Percentiles rank a stretch among this genome's conserved stretches.
Evolutionary conservation across 2,329 filamentous ascomycete genomes (phyloP).

Genomic region (Cladosporium oxysporum): DNA sequence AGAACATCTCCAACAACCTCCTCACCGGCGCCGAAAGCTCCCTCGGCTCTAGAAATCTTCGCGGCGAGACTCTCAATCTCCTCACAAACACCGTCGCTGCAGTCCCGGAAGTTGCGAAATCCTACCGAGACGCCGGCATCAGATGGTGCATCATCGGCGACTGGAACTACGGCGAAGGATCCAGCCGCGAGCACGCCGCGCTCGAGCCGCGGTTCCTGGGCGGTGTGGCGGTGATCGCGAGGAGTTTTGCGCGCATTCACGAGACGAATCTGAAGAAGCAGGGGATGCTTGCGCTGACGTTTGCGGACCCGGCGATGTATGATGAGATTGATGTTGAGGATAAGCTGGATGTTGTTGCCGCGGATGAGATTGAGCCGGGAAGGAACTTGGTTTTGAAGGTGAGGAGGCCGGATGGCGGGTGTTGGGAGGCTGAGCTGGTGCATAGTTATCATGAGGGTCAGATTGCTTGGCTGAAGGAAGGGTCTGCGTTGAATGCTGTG

Average conservation of each 20-base stretch:
- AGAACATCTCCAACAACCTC: conserved; percentile 99
- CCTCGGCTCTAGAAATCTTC: conserved; percentile 89
- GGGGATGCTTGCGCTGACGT: conserved; percentile 98
- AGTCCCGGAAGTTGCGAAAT: conserved; percentile 89
- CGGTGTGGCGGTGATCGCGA: conserved; percentile 92
- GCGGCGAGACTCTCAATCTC: conserved; percentile 96
- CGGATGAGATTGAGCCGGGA: conserved; percentile 78
- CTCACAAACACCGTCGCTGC: conserved; percentile 79
- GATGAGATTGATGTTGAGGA: conserved; percentile 93
- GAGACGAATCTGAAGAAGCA: conserved; percentile 99
- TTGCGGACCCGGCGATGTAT: conserved; percentile 91
- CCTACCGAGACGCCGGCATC: conserved; percentile 96
- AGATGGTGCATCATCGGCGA: conserved; percentile 97
- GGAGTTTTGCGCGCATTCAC: conserved; percentile 97
- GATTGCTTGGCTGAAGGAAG: conserved; percentile 99
- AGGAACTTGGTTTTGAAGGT: conserved; percentile 89
- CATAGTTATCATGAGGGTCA: conserved; percentile 99
- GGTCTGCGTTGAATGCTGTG: conserved; percentile 97
- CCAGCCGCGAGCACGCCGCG: conserved; percentile 95
- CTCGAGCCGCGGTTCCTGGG: conserved; percentile 96
- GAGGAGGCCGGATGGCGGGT: conserved; percentile 75
- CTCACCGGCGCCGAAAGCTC: conserved; percentile 73
- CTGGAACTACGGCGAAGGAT: conserved; percentile 99
- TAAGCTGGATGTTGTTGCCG: conserved; percentile 85
- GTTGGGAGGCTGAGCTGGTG: conserved; percentile 79